Conservation (phyloP, 1,284 basidiomycete genomes). For the Puccinia coronata region DNA sequence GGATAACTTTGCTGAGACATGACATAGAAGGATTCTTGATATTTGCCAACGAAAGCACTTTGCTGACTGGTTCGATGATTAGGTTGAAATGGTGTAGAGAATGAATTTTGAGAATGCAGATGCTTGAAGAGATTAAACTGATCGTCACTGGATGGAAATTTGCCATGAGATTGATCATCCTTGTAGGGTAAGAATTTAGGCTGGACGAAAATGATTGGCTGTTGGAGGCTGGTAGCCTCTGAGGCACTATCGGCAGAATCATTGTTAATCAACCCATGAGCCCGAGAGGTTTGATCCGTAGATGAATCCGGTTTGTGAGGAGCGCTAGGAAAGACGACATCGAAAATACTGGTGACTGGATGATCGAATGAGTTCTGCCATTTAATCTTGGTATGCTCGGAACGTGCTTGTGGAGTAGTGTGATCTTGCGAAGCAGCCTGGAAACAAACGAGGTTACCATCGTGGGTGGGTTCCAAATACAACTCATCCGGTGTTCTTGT, state of each 20-base stretch:
- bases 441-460: constrained; percentile 74
- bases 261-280: constrained; percentile 70
- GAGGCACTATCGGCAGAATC: constrained; percentile 60
- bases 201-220: constrained; percentile 74
- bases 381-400: constrained; percentile 27
- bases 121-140: constrained; percentile 37
- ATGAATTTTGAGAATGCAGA: constrained; percentile 41
- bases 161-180: constrained; percentile 52
- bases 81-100: constrained; percentile 11
- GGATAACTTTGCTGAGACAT: constrained; percentile 74
- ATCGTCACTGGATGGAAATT: constrained; percentile 41
- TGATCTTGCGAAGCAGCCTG: constrained; percentile 61
- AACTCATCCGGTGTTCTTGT: constrained; percentile 70
- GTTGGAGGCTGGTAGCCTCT: constrained; percentile 59
- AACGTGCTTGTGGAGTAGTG: not conserved
- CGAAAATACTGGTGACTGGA: constrained; percentile 62
- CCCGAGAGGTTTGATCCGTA: constrained; percentile 37
- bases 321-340: constrained; percentile 42
- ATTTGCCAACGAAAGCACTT: constrained; percentile 69
- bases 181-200: constrained; percentile 71
- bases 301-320: not conserved
- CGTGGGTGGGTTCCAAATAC: constrained; percentile 75
- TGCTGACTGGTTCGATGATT: constrained; percentile 3
- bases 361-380: constrained; percentile 67
- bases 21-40: constrained; percentile 71